phyloP scores from a whole-genome alignment of 352 stramenopile species.

The Thalassiosira hispida region DNA sequence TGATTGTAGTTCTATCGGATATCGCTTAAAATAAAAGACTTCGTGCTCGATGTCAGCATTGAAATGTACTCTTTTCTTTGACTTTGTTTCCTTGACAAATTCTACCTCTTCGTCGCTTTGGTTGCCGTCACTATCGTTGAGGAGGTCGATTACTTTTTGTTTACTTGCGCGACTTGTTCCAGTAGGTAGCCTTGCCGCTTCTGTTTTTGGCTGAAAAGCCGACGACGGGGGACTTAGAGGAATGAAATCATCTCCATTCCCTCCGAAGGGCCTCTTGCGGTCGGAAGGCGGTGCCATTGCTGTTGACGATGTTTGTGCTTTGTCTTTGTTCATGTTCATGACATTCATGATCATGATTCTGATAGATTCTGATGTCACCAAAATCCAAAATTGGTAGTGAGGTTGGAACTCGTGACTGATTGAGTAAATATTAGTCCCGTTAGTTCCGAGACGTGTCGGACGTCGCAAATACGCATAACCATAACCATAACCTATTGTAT shows the following conservation, averaged over 20 bases:
- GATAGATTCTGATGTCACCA: too few relatives aligned
- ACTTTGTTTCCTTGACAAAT: conserved; percentile 2
- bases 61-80: background rate
- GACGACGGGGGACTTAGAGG: conserved; percentile 1
- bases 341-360: too few relatives aligned
- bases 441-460: too few relatives aligned
- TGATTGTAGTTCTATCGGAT: too few relatives aligned
- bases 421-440: too few relatives aligned
- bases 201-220: background rate
- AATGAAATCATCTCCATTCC: background rate
- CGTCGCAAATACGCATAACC: too few relatives aligned
- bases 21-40: too few relatives aligned
- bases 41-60: background rate
- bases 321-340: too few relatives aligned
- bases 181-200: background rate
- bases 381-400: too few relatives aligned
- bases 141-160: conserved; percentile 8
- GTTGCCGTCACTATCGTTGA: conserved; percentile 11
- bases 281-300: conserved; percentile 1
- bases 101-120: background rate
- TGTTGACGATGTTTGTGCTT: too few relatives aligned
- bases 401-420: too few relatives aligned
- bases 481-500: too few relatives aligned
- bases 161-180: background rate
- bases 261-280: conserved; percentile 5